Base-by-base conservation (phyloP, 2,329 filamentous ascomycete species). In the Claviceps maximensis region DNA sequence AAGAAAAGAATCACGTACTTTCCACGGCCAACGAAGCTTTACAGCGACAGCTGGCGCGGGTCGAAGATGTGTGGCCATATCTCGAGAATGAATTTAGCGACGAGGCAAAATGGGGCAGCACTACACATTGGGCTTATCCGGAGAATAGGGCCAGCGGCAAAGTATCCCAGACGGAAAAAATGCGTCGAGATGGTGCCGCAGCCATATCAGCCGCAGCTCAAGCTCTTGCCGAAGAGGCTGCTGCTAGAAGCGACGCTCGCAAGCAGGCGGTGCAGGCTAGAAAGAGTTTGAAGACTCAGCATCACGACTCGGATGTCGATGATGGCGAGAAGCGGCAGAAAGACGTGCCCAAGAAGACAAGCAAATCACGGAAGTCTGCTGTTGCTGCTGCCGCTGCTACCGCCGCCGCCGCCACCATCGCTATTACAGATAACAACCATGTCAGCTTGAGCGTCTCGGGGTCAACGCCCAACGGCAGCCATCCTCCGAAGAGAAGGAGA, bases 1-100 rank as follows among this genome's bases (percentile, higher is more conserved):
- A 98, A 64, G 93, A 98, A 71, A 98, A 98, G 71, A 95, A 96
- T 60, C 90, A 96, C 60, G 93, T 98, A 60, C 86, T 97, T 53
- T 86, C 87, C 40, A 94, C 91, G 17, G 91, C 93, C 52, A 93
- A 91, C 62, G 87, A 95, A 60, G 88, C 90, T 47, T 80, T 97
- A 13, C 82, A 88, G 58, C 87, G 87, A 64, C 89, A 96, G 63
- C 77, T 96, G 38, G 74, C 79, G 55, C 87, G 94, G 51, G 82
- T 96, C 63, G 87, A 95, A 65, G 84, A 87, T 60, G 84, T 94
- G 33, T 95, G 87, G 77, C 85, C 89, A 21, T 84, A 90, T 69
- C 80, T 97, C 54, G 86, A 94, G 58, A 75, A 78, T 55, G 93
- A 98, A 67, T 88, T 98, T 63, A 95, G 88, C 69, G 89, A 96